Percentiles rank a stretch among this genome's conserved stretches.
phyloP scores from a whole-genome alignment of 768 basidiomycete species.

The Boletus speciosus region DNA sequence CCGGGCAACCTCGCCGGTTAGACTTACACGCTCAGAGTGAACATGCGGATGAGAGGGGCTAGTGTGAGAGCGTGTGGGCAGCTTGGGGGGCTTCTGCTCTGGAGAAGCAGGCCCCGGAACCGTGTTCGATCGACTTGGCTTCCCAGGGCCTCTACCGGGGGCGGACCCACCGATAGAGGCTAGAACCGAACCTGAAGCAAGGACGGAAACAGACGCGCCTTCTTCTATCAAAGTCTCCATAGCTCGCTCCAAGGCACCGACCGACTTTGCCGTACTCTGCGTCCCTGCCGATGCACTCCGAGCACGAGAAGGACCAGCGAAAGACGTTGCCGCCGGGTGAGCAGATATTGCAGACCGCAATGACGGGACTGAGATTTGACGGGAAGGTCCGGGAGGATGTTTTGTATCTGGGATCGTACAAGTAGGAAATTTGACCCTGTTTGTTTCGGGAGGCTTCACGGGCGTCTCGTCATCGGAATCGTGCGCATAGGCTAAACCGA shows the following conservation, averaged over 20 bases:
- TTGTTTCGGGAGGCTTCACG: slow-evolving; percentile 25
- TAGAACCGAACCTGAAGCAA: slow-evolving; percentile 33
- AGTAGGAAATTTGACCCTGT: slow-evolving; percentile 37
- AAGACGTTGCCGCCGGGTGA: slow-evolving; percentile 10
- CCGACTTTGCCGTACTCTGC: slow-evolving; percentile 27
- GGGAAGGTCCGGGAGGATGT: slow-evolving; percentile 22
- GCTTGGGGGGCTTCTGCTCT: slow-evolving; percentile 47
- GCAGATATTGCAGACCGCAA: slow-evolving; percentile 18
- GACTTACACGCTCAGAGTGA: slow-evolving; percentile 27
- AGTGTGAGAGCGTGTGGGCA: slow-evolving; percentile 55
- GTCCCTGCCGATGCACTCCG: slow-evolving; percentile 29
- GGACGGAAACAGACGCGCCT: slow-evolving; percentile 33
- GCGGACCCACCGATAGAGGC: slow-evolving; percentile 26
- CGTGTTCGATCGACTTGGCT: slow-evolving; percentile 48
- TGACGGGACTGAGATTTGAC: slow-evolving; percentile 27
- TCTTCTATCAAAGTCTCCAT: slow-evolving; percentile 53
- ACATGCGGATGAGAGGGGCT: slow-evolving; percentile 39
- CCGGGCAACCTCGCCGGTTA: slow-evolving; percentile 27
- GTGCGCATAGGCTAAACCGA: slow-evolving; percentile 38
- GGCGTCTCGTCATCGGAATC: slow-evolving; percentile 33
- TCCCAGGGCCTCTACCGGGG: slow-evolving; percentile 21
- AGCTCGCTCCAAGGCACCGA: slow-evolving; percentile 44
- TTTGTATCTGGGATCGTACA: slow-evolving; percentile 15
- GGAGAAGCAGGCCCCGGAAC: slow-evolving; percentile 45
- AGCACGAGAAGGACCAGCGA: slow-evolving; percentile 9